Percentiles rank a stretch among this genome's conserved stretches.
Conservation (phyloP, 495 filamentous ascomycete genomes). For the Evansstolkia leycettana region DNA sequence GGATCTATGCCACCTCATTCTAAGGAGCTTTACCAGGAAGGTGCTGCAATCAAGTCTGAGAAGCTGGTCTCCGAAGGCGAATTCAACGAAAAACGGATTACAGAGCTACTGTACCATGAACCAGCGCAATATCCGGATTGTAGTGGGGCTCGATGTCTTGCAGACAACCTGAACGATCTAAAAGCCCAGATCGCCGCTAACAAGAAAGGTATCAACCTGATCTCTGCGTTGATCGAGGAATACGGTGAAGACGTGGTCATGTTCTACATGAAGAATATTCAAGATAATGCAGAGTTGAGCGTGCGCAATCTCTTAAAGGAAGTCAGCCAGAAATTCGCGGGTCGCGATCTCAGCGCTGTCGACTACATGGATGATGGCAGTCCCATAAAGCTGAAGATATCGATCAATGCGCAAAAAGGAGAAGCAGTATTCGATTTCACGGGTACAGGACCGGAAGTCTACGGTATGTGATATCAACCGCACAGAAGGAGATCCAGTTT, state of each 20-base stretch:
- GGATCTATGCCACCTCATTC: slow-evolving; percentile 95
- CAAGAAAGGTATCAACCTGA: slow-evolving; percentile 80
- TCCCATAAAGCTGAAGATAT: slow-evolving; percentile 46
- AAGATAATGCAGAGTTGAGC: slow-evolving; percentile 76
- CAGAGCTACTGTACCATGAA: slow-evolving; percentile 62
- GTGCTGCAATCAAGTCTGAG: slow-evolving; percentile 82
- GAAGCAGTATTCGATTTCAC: slow-evolving; percentile 76
- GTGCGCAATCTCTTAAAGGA: slow-evolving; percentile 69
- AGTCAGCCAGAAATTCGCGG: slow-evolving; percentile 56
- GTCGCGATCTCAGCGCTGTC: slow-evolving; percentile 51
- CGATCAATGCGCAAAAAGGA: slow-evolving; percentile 64
- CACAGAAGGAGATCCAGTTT: too few species aligned
- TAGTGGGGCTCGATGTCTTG: slow-evolving; percentile 75
- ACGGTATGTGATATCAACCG: slow-evolving; percentile 37
- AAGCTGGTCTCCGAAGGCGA: slow-evolving; percentile 81
- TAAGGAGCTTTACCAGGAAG: slow-evolving; percentile 83
- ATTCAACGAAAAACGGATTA: slow-evolving; percentile 79
- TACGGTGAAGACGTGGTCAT: slow-evolving; percentile 83
- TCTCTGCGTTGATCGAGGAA: slow-evolving; percentile 63
- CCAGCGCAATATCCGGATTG: slow-evolving; percentile 72
- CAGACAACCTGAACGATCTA: slow-evolving; percentile 89
- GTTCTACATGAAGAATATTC: slow-evolving; percentile 89
- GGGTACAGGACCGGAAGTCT: slow-evolving; percentile 67
- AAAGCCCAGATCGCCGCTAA: slow-evolving; percentile 93
- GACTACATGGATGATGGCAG: slow-evolving; percentile 84